These are phyloP conservation scores for Calonectria multiphialidica DNA, from an alignment of 2,329 filamentous ascomycete genomes.

Conservation along the genomic window DNA sequence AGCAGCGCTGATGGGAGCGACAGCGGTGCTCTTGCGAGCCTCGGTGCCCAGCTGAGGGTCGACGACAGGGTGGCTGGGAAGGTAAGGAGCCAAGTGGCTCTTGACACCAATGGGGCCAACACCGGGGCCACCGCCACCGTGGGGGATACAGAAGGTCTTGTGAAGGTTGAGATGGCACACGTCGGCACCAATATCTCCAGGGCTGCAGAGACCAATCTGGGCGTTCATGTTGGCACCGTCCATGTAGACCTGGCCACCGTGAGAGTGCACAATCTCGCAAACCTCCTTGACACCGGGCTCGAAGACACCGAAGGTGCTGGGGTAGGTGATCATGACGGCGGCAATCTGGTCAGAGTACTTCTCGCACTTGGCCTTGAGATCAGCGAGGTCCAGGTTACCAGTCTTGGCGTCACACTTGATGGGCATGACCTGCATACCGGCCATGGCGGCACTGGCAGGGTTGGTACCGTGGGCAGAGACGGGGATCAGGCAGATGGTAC, in stretches of 20 bases:
- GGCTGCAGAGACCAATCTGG: conserved; percentile 94
- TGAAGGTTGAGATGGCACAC: conserved; percentile 98
- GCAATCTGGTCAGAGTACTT: conserved; percentile 88
- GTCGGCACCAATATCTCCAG: conserved; percentile 96
- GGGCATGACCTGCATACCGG: conserved; percentile 92
- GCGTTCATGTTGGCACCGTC: conserved; percentile 99
- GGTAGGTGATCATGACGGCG: conserved; percentile 97
- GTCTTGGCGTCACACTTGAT: conserved; percentile 91
- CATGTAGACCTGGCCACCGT: conserved; percentile 99
- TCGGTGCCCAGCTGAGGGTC: conserved; percentile 45
- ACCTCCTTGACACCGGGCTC: conserved; percentile 90
- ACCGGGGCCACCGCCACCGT: conserved; percentile 93
- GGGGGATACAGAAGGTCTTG: conserved; percentile 99
- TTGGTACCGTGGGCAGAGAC: conserved; percentile 97
- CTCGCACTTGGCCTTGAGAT: conserved; percentile 91
- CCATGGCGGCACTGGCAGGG: conserved; percentile 94
- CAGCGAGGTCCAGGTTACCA: conserved; percentile 89
- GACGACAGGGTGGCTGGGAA: conserved; percentile 54
- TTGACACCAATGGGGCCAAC: conserved; percentile 96
- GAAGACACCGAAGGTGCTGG: conserved; percentile 94
- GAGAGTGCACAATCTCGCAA: conserved; percentile 85
- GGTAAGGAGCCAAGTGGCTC: conserved; percentile 80
- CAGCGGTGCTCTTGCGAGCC: conserved; percentile 66
- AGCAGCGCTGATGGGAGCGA: conserved; percentile 58
- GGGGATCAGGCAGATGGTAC: conserved; percentile 93